Evolutionary conservation across 2,329 filamentous ascomycete species (phyloP).

Genomic region (Epichloe brachyelytri): DNA sequence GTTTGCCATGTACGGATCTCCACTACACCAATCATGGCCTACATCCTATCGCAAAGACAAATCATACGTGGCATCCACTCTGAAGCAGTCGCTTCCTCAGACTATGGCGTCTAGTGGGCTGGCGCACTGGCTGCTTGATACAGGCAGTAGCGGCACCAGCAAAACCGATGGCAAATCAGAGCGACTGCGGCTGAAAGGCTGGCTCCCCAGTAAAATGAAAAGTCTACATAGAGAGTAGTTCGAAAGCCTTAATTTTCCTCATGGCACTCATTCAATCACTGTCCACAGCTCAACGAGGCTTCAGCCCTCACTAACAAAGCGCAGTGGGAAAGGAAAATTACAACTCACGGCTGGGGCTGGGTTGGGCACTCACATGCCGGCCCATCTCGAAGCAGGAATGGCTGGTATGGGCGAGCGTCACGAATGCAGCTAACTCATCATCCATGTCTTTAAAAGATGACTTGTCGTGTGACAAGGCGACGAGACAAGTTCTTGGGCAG

Average conservation of each 20-base stretch:
- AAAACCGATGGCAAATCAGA: slow-evolving; percentile 1
- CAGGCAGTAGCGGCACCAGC: slow-evolving; percentile 6
- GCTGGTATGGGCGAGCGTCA: not conserved
- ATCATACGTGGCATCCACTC: slow-evolving; percentile 23
- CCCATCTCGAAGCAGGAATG: not conserved
- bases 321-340: not conserved
- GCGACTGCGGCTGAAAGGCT: slow-evolving; percentile 11
- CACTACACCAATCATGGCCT: slow-evolving; percentile 31
- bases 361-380: not conserved
- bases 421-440: not conserved
- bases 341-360: not conserved
- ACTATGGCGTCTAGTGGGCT: slow-evolving; percentile 26
- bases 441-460: not conserved
- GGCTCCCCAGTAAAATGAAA: slow-evolving; percentile 14
- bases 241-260: not conserved
- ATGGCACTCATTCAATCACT: too few species aligned
- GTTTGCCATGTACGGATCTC: slow-evolving; percentile 20
- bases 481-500: not conserved
- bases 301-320: not conserved
- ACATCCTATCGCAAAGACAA: slow-evolving; percentile 15
- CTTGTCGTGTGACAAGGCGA: not conserved
- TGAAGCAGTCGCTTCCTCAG: slow-evolving; percentile 26
- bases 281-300: too few species aligned
- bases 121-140: slow-evolving; percentile 28
- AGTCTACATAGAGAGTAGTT: not conserved